Percentiles rank a stretch among this genome's conserved stretches.
These are phyloP conservation scores for Rhizomucor miehei DNA, from an alignment of 371 early-diverging fungal species.

Conservation along the genomic window DNA sequence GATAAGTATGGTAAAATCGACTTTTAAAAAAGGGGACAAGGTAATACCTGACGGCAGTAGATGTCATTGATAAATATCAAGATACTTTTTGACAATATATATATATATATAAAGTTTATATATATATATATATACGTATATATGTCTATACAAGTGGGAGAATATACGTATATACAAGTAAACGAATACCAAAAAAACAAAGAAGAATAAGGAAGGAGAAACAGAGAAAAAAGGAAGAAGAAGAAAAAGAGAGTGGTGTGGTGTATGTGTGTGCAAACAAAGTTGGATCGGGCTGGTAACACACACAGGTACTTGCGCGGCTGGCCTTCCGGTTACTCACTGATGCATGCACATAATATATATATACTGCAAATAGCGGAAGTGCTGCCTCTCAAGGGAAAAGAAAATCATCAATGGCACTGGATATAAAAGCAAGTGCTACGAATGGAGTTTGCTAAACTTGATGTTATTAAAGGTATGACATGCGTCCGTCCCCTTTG, in stretches of 20 bases:
- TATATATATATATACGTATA: slow-evolving; percentile 1
- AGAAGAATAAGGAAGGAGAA: slow-evolving; percentile 1
- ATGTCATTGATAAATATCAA: slow-evolving; percentile 9
- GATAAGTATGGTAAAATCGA: slow-evolving; percentile 1
- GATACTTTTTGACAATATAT: neutral
- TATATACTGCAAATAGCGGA: too few species aligned
- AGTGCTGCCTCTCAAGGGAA: too few species aligned
- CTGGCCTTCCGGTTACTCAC: neutral
- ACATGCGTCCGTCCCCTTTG: too few species aligned
- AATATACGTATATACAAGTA: too few species aligned
- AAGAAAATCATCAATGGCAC: too few species aligned
- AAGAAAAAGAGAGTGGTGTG: slow-evolving; percentile 6
- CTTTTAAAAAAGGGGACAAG: neutral
- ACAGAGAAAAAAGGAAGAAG: slow-evolving; percentile 1
- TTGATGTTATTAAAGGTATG: too few species aligned
- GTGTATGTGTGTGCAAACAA: slow-evolving; percentile 12
- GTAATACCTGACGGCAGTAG: slow-evolving; percentile 35
- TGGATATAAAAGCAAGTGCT: too few species aligned
- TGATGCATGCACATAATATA: too few species aligned
- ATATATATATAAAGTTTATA: neutral
- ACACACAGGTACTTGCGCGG: slow-evolving; percentile 4
- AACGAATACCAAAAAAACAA: slow-evolving; percentile 5
- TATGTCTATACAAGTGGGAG: slow-evolving; percentile 5
- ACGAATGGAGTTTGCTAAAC: too few species aligned
- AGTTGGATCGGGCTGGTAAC: slow-evolving; percentile 15